Conservation (phyloP, 1,284 basidiomycete genomes). For the Vanrija sp. region DNA sequence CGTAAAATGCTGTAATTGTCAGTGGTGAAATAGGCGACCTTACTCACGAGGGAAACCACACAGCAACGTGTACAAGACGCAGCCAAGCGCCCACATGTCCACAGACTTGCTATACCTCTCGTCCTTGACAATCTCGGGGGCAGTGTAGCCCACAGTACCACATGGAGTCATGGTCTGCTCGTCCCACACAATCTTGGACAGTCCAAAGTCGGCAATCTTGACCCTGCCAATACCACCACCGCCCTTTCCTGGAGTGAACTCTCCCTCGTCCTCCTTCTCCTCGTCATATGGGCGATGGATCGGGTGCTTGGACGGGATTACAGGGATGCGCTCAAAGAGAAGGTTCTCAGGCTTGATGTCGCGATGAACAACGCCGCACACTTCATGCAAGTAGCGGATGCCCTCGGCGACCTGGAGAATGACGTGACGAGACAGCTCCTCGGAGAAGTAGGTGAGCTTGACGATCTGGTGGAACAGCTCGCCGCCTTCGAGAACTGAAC, state of each 20-base stretch:
- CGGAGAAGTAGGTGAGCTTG: constrained; percentile 97
- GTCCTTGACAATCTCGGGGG: constrained; percentile 99
- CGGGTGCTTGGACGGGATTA: constrained; percentile 77
- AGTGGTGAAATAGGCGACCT: background rate
- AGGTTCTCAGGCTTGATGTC: constrained; percentile 99
- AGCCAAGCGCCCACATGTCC: constrained; percentile 99
- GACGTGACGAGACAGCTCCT: constrained; percentile 89
- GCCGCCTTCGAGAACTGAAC: constrained; percentile 86
- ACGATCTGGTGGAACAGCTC: constrained; percentile 99
- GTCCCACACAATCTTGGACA: constrained; percentile 98
- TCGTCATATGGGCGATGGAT: constrained; percentile 88
- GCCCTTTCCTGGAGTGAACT: constrained; percentile 84
- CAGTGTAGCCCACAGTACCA: constrained; percentile 98
- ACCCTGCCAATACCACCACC: constrained; percentile 96
- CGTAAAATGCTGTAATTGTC: constrained; percentile 73
- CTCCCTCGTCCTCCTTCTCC: constrained; percentile 97
- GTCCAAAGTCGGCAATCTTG: constrained; percentile 98
- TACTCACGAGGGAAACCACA: constrained; percentile 82
- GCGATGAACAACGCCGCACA: constrained; percentile 80
- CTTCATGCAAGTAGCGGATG: constrained; percentile 94
- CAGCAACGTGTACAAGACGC: constrained; percentile 96
- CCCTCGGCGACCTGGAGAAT: constrained; percentile 95
- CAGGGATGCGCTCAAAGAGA: constrained; percentile 89
- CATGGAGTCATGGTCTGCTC: constrained; percentile 99
- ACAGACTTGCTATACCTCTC: constrained; percentile 98